Conservation (phyloP, 208 protist genomes). For the Acanthamoeba castellanii region DNA sequence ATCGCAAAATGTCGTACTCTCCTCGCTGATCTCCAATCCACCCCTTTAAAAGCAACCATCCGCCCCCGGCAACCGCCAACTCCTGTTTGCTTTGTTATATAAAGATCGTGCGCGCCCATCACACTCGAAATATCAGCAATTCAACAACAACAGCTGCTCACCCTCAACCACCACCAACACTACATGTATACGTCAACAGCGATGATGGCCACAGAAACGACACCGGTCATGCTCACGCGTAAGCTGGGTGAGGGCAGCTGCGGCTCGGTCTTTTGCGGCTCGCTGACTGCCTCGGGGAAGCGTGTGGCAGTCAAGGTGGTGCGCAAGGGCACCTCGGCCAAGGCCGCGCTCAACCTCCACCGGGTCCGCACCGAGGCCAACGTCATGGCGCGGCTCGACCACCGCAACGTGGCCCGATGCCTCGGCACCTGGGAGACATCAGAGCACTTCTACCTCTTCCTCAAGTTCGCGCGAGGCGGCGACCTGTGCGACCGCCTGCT, state of each 20-base stretch:
- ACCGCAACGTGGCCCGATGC: neutral
- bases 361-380: neutral
- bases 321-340: neutral
- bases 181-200: neutral
- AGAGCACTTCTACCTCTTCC: conserved; percentile 50
- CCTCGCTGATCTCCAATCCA: too few relatives aligned
- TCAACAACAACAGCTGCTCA: too few relatives aligned
- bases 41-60: too few relatives aligned
- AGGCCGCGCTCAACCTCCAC: neutral
- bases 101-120: too few relatives aligned
- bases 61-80: too few relatives aligned
- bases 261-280: neutral
- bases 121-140: too few relatives aligned
- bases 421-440: neutral
- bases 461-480: neutral
- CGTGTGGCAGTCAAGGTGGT: conserved; percentile 35
- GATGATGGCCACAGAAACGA: neutral
- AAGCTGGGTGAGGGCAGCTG: conserved; percentile 6
- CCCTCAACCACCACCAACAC: too few relatives aligned
- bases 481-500: neutral
- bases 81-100: too few relatives aligned
- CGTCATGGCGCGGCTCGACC: neutral
- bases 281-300: neutral
- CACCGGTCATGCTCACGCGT: neutral
- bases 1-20: too few relatives aligned